Evolutionary conservation across 176 grass and related monocot genomes (phyloP).

Genomic region (Eragrostis curvula): DNA sequence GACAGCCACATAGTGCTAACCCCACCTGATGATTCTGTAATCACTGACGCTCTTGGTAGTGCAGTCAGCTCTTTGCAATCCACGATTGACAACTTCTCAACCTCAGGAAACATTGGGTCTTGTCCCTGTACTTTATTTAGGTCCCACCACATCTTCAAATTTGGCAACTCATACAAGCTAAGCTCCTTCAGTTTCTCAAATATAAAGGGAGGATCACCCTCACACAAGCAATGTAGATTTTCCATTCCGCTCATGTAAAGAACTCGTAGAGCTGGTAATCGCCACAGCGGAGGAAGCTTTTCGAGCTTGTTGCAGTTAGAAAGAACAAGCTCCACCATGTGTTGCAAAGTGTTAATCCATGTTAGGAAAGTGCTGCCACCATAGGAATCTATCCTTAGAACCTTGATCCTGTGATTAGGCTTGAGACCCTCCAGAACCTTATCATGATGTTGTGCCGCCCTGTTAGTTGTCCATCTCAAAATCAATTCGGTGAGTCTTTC

Average conservation of each 20-base stretch:
- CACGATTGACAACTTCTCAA: not conserved
- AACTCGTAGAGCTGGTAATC: not conserved
- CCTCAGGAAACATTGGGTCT: not conserved
- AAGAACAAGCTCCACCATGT: not conserved
- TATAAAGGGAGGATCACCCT: not conserved
- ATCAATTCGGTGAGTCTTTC: not conserved
- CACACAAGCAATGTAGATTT: not conserved
- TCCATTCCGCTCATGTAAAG: not conserved
- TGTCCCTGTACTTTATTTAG: not conserved
- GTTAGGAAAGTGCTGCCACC: not conserved
- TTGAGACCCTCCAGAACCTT: not conserved
- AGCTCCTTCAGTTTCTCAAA: conserved; percentile 1
- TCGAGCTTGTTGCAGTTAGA: rapidly evolving
- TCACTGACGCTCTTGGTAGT: not conserved
- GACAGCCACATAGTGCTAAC: not conserved
- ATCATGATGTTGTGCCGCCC: too few species aligned
- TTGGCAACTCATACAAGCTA: rapidly evolving
- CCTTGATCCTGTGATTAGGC: not conserved
- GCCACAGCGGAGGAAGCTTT: not conserved
- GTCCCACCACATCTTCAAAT: conserved; percentile 7
- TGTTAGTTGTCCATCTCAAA: not conserved
- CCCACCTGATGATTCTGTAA: not conserved
- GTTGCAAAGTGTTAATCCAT: not conserved
- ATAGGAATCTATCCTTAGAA: not conserved
- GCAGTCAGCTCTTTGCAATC: not conserved